Percentiles rank a stretch among this genome's conserved stretches.
Conservation (phyloP, 1,284 basidiomycete species). For the Microbotryum lychnidis-dioicae region DNA sequence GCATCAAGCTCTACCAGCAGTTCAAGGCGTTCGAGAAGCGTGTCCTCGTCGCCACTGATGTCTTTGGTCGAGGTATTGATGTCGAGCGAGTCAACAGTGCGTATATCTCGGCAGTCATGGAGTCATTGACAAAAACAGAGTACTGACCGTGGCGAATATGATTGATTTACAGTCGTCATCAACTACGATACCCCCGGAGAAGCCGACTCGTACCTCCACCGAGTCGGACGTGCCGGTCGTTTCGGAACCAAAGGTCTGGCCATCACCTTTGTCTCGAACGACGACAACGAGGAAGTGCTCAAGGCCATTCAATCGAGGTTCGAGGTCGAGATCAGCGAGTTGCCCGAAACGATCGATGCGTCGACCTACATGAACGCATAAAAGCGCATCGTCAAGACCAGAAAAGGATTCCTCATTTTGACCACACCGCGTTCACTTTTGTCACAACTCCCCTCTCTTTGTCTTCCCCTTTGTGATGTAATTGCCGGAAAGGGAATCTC, state of each 20-base stretch:
- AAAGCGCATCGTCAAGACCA: too few relatives aligned
- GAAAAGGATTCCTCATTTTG: too few relatives aligned
- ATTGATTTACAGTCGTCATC: constrained; percentile 16
- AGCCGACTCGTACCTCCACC: constrained; percentile 96
- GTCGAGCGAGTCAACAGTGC: constrained; percentile 97
- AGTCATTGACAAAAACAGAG: background rate
- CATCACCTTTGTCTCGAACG: constrained; percentile 92
- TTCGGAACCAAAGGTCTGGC: constrained; percentile 99
- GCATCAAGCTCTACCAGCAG: constrained; percentile 93
- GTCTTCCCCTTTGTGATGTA: too few relatives aligned
- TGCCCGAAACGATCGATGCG: constrained; percentile 87
- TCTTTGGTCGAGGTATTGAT: constrained; percentile 94
- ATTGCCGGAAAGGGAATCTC: too few relatives aligned
- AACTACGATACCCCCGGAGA: constrained; percentile 78
- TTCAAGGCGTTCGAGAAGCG: constrained; percentile 99
- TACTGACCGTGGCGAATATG: background rate
- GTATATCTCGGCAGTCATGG: constrained; percentile 45
- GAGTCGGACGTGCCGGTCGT: constrained; percentile 96
- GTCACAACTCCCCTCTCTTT: too few relatives aligned
- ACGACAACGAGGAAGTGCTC: constrained; percentile 89
- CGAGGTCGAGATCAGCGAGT: constrained; percentile 83
- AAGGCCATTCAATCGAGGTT: constrained; percentile 80
- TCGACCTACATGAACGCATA: constrained; percentile 39
- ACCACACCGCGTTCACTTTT: too few relatives aligned
- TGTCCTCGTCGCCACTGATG: constrained; percentile 83